phyloP scores from a whole-genome alignment of 139 green algal species.

The Limnomonas spitsbergensis region DNA sequence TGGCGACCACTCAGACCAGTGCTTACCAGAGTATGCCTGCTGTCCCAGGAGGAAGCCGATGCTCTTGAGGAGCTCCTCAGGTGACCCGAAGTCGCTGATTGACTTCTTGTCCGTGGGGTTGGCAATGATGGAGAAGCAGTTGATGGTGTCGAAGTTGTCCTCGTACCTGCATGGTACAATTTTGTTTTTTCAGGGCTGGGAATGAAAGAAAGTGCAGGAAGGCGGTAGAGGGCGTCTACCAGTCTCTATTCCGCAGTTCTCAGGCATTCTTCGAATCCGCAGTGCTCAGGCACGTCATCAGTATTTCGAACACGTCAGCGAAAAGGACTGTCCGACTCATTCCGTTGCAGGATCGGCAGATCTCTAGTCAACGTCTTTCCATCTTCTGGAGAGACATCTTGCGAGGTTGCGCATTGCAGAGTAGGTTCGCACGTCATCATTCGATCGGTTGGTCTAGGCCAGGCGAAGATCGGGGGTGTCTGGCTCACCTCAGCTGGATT shows the following conservation, averaged over 20 bases:
- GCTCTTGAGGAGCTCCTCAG: slow-evolving; percentile 84
- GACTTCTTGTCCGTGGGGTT: slow-evolving; percentile 67
- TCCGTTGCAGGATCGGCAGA: no score
- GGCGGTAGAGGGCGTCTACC: neutral
- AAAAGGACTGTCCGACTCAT: no score
- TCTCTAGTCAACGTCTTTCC: no score
- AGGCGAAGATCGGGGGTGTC: neutral
- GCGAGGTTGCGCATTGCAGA: no score
- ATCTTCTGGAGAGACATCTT: no score
- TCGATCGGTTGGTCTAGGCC: neutral
- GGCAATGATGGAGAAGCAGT: slow-evolving; percentile 79
- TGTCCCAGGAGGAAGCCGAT: slow-evolving; percentile 80
- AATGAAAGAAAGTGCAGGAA: no score
- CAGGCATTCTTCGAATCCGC: no score
- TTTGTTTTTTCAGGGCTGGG: no score
- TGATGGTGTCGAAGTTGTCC: slow-evolving; percentile 93
- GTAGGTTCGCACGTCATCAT: neutral
- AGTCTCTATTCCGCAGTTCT: neutral
- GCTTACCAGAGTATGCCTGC: slow-evolving; percentile 46
- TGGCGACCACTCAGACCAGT: no score
- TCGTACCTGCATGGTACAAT: no score
- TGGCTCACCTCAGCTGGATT: neutral
- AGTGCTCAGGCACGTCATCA: no score
- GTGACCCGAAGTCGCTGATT: slow-evolving; percentile 81
- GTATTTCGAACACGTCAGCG: no score